phyloP scores from a whole-genome alignment of 352 stramenopile species.

The Phytophthora sansomeana region DNA sequence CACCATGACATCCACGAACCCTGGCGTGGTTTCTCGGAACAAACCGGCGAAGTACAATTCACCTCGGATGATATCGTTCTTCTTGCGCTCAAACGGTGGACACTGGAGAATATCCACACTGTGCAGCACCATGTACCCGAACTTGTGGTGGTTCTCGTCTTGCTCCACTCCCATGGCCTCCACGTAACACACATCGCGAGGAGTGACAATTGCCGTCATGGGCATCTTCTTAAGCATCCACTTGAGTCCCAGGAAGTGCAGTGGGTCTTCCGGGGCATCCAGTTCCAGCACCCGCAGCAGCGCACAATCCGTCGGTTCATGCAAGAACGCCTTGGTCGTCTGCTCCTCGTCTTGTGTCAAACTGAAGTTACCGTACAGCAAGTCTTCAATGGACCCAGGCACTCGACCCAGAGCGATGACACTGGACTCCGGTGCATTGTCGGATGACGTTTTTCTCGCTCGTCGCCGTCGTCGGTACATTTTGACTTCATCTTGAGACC shows the following conservation, averaged over 20 bases:
- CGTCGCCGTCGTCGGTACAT: constrained; percentile 40
- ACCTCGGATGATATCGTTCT: constrained; percentile 42
- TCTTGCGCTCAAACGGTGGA: constrained; percentile 44
- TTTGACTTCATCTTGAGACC: constrained; percentile 44
- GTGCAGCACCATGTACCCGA: constrained; percentile 57
- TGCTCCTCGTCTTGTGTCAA: constrained; percentile 50
- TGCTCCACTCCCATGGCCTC: constrained; percentile 58
- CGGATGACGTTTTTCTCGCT: neutral
- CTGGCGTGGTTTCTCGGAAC: constrained; percentile 48
- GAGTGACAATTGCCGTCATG: constrained; percentile 30
- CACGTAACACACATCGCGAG: constrained; percentile 38
- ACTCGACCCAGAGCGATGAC: constrained; percentile 54
- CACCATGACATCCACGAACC: constrained; percentile 56
- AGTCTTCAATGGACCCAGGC: constrained; percentile 56
- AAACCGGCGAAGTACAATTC: constrained; percentile 42
- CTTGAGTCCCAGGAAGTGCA: constrained; percentile 64
- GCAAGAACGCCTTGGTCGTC: constrained; percentile 45
- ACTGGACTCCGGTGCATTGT: constrained; percentile 29
- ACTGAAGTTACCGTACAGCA: constrained; percentile 62
- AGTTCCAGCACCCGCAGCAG: constrained; percentile 53
- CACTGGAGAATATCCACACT: constrained; percentile 54
- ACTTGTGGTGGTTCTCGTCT: constrained; percentile 39
- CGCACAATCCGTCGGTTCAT: constrained; percentile 48
- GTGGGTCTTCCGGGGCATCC: constrained; percentile 45
- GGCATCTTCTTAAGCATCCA: constrained; percentile 57